phyloP scores from a whole-genome alignment of 139 green algal species.

The Chlamydomonas schloesseri region DNA sequence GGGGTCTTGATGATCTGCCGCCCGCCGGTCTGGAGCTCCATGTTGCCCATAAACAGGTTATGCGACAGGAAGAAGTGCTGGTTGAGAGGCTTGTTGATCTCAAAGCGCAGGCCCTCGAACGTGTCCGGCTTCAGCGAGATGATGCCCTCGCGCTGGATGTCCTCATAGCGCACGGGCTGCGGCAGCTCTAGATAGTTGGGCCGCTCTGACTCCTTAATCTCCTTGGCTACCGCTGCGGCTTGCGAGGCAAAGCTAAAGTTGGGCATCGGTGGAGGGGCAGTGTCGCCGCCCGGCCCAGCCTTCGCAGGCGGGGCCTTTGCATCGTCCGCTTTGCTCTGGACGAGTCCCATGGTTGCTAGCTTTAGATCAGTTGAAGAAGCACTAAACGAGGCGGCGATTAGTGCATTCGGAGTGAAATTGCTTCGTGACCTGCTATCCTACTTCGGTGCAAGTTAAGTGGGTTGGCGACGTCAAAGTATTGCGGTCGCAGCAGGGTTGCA shows the following conservation, averaged over 20 bases:
- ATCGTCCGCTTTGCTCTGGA: conserved; percentile 19
- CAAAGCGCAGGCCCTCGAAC: conserved; percentile 98
- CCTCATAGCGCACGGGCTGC: conserved; percentile 93
- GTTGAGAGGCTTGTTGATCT: conserved; percentile 98
- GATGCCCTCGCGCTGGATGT: conserved; percentile 92
- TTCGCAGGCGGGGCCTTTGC: not conserved
- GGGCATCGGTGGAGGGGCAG: conserved; percentile 63
- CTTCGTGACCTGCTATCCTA: too few species aligned
- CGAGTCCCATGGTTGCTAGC: conserved; percentile 5
- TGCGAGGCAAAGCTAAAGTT: conserved; percentile 55
- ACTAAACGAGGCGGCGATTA: too few species aligned
- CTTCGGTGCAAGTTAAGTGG: too few species aligned
- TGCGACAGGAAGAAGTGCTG: conserved; percentile 94
- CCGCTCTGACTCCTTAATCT: conserved; percentile 49
- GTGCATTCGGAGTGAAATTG: too few species aligned
- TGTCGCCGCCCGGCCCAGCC: not conserved
- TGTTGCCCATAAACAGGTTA: conserved; percentile 95
- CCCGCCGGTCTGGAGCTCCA: conserved; percentile 85
- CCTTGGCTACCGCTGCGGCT: conserved; percentile 51
- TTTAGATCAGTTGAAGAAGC: too few species aligned
- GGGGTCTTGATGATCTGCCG: conserved; percentile 88
- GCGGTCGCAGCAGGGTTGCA: too few species aligned
- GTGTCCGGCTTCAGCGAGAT: conserved; percentile 97
- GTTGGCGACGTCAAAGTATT: too few species aligned
- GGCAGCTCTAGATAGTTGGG: conserved; percentile 79